phyloP scores from a whole-genome alignment of 2,329 filamentous ascomycete genomes.

The Cordyceps pruinosa region DNA sequence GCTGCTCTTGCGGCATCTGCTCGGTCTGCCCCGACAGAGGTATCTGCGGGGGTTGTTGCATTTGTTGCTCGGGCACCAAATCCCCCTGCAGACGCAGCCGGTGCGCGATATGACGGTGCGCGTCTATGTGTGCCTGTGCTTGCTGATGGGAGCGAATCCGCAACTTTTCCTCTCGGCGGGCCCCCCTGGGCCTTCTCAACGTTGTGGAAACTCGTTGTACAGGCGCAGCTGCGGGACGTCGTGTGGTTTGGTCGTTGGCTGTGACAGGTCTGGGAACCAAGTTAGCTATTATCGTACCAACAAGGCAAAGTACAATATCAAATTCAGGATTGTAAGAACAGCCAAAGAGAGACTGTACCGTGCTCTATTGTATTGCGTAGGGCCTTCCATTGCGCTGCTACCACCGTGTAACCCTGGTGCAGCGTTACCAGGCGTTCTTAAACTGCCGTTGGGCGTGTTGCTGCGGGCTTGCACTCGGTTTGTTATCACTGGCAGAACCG shows the following conservation, averaged over 20 bases:
- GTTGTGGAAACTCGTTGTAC: background rate
- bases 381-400: background rate
- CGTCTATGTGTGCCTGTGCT: background rate
- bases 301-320: background rate
- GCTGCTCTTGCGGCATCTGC: background rate
- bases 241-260: background rate
- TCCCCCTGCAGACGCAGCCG: background rate
- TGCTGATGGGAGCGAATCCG: background rate
- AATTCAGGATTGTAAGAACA: background rate
- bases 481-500: background rate
- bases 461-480: background rate
- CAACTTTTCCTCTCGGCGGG: background rate
- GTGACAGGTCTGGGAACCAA: background rate
- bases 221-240: background rate
- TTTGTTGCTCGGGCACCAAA: background rate
- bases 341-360: background rate
- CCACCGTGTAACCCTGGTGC: background rate
- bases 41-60: too few species aligned
- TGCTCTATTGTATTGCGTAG: background rate
- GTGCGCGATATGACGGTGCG: background rate
- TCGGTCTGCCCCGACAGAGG: too few species aligned
- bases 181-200: background rate
- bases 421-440: background rate
- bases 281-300: background rate
- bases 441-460: background rate